Evolutionary conservation across 768 basidiomycete genomes (phyloP).

Genomic region (Pulveroboletus sp.): DNA sequence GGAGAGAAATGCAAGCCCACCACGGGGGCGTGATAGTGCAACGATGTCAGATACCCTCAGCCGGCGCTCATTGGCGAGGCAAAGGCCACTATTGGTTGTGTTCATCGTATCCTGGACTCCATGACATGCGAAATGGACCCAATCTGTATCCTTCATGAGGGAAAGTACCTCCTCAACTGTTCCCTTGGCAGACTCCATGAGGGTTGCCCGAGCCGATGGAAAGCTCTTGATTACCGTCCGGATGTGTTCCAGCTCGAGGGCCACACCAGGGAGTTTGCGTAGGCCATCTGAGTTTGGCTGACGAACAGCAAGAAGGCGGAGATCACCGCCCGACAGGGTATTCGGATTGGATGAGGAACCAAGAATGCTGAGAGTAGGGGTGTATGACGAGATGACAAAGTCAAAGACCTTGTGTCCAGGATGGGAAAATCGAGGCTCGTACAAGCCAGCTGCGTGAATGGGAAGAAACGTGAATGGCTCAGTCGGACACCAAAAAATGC

Average conservation of each 20-base stretch:
- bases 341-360: too few relatives aligned
- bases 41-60: conserved; percentile 5
- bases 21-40: conserved; percentile 2
- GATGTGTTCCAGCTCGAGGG: too few relatives aligned
- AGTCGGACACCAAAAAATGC: too few relatives aligned
- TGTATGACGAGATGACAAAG: too few relatives aligned
- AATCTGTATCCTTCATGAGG: conserved; percentile 2
- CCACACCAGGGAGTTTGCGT: too few relatives aligned
- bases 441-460: conserved; percentile 3
- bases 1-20: conserved; percentile 47
- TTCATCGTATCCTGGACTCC: too few relatives aligned
- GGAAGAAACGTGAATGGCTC: neutral
- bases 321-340: neutral
- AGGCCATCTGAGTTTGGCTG: too few relatives aligned
- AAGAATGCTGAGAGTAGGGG: too few relatives aligned
- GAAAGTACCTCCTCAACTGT: conserved; percentile 1
- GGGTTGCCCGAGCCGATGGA: neutral
- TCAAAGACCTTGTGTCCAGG: neutral
- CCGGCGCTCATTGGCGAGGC: conserved; percentile 9
- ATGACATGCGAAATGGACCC: conserved; percentile 30
- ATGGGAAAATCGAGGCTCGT: neutral
- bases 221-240: neutral
- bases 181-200: neutral
- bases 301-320: conserved; percentile 11
- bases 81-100: conserved; percentile 17